Conservation (phyloP, 1,284 basidiomycete species). For the Cryptococcus hybrid region DNA sequence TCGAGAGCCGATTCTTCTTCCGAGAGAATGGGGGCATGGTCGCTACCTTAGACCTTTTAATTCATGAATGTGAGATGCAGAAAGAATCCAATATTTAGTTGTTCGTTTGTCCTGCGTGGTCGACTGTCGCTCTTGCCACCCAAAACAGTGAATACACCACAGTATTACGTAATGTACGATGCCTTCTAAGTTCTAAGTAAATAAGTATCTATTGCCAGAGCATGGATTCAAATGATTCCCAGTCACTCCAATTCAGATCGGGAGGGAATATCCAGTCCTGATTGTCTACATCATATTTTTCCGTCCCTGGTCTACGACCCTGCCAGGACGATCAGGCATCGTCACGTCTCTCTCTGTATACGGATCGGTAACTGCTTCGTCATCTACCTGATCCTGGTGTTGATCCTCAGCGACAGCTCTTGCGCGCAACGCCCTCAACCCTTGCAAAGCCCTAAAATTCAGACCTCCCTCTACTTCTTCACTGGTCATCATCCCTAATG, state of each 20-base stretch:
- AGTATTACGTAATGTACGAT: neutral
- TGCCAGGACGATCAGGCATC: neutral
- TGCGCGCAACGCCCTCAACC: neutral
- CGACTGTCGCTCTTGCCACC: too few species aligned
- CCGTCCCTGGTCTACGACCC: too few species aligned
- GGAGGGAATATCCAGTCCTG: too few species aligned
- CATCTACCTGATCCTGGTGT: neutral
- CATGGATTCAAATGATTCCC: too few species aligned
- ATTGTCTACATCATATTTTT: too few species aligned
- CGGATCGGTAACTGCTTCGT: neutral
- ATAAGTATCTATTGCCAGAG: too few species aligned
- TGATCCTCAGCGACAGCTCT: neutral
- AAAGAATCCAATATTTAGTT: too few species aligned
- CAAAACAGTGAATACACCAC: neutral
- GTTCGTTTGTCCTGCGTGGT: too few species aligned
- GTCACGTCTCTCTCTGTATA: neutral
- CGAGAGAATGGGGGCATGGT: slow-evolving; percentile 39
- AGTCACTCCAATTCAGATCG: too few species aligned
- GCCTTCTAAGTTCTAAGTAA: too few species aligned
- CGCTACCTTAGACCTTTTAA: too few species aligned
- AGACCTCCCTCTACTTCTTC: neutral
- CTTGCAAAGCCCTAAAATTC: neutral
- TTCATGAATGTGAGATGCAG: too few species aligned
- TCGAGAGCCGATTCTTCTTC: slow-evolving; percentile 55
- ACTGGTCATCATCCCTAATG: neutral